Conservation (phyloP, 176 grass and related monocot genomes). For the Saccharum officinarum region DNA sequence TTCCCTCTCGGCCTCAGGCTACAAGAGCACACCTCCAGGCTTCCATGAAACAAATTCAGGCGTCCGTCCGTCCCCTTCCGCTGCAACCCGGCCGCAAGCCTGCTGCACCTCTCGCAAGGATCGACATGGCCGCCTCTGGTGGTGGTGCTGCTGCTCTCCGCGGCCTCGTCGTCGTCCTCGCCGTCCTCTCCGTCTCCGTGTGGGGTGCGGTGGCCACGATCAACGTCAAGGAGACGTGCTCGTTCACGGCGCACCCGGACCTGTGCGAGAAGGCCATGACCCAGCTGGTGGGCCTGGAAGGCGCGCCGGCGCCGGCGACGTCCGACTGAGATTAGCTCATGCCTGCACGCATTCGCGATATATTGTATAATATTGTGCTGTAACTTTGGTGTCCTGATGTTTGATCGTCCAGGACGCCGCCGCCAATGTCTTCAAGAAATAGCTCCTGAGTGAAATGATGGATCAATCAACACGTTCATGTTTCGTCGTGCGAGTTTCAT, state of each 20-base stretch:
- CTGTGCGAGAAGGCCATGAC: constrained; percentile 26
- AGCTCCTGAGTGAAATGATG: background rate
- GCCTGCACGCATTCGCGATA: background rate
- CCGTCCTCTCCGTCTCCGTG: constrained; percentile 16
- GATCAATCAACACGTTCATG: background rate
- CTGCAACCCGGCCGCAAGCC: background rate
- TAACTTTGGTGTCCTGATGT: background rate
- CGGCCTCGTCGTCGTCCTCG: constrained; percentile 31
- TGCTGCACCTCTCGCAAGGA: background rate
- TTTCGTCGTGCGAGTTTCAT: background rate
- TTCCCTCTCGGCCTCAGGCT: constrained; percentile 24
- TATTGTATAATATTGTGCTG: background rate
- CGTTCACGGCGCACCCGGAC: constrained; percentile 34
- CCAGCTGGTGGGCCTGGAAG: background rate
- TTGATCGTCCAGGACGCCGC: background rate
- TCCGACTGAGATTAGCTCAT: background rate
- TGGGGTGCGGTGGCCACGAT: background rate
- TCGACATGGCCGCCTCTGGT: constrained; percentile 32
- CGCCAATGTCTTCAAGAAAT: too few relatives aligned
- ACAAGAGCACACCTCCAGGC: background rate
- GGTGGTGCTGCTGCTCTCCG: constrained; percentile 1
- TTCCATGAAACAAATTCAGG: background rate
- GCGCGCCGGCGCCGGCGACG: constrained; percentile 6
- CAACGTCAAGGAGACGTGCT: constrained; percentile 33
- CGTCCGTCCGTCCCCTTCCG: background rate